Evolutionary conservation across 441 rosid species (phyloP).

Genomic region (Gossypium lobatum): DNA sequence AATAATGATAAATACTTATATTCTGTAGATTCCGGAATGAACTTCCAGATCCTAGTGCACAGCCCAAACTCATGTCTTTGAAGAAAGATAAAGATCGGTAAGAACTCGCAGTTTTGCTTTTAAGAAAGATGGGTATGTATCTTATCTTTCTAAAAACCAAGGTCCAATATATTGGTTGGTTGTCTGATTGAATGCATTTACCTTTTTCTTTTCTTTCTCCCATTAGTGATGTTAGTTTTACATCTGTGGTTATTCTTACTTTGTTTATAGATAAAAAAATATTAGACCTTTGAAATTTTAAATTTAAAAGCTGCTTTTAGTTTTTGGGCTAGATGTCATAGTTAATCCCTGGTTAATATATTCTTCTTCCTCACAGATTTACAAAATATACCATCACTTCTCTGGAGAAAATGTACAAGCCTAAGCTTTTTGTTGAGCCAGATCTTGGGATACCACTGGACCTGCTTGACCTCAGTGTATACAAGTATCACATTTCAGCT

Average conservation of each 20-base stretch:
- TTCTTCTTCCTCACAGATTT: conserved; percentile 40
- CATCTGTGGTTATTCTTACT: neutral
- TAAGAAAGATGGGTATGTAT: neutral
- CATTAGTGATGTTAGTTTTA: neutral
- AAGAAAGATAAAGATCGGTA: conserved; percentile 87
- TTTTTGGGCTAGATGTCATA: neutral
- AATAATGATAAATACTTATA: conserved; percentile 14
- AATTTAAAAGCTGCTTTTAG: neutral
- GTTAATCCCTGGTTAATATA: neutral
- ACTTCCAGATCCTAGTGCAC: conserved; percentile 95
- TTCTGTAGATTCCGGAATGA: conserved; percentile 82
- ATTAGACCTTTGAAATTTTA: neutral
- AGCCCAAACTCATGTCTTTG: conserved; percentile 75
- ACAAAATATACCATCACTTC: conserved; percentile 83
- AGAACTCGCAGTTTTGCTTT: conserved; percentile 19
- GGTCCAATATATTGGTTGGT: neutral
- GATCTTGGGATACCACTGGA: conserved; percentile 99
- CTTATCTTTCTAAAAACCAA: neutral
- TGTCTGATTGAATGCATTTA: neutral
- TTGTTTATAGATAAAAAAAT: neutral
- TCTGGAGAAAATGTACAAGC: conserved; percentile 84
- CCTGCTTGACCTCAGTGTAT: conserved; percentile 91
- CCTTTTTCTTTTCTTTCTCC: neutral
- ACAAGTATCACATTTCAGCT: conserved; percentile 54
- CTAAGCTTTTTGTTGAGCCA: conserved; percentile 84